Evolutionary conservation across 352 stramenopile species (phyloP).

Genomic region (Phytophthora melonis): DNA sequence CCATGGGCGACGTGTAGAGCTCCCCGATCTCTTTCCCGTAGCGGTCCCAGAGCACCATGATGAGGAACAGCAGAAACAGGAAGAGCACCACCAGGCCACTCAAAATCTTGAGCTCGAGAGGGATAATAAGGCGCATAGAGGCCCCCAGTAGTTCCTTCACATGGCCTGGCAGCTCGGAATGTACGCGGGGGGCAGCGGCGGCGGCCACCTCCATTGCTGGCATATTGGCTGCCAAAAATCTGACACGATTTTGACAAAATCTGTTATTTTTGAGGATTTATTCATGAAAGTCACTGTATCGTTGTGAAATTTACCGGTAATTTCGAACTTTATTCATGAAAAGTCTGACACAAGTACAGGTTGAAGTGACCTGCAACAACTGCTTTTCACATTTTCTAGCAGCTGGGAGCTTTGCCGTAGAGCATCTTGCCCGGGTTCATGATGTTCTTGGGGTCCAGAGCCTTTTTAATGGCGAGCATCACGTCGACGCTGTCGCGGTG

Average conservation of each 20-base stretch:
- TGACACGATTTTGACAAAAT: no score
- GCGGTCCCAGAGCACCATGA: conserved; percentile 83
- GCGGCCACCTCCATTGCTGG: no score
- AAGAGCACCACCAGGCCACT: conserved; percentile 70
- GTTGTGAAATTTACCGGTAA: no score
- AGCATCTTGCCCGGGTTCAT: conserved; percentile 98
- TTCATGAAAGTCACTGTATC: neutral
- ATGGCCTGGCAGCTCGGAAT: conserved; percentile 38
- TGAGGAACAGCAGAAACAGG: conserved; percentile 86
- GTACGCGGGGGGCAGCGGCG: conserved; percentile 5
- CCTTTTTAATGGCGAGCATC: conserved; percentile 95
- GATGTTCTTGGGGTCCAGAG: conserved; percentile 94
- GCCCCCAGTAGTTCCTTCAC: conserved; percentile 45
- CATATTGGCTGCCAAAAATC: no score
- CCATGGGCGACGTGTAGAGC: conserved; percentile 69
- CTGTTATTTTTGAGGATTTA: no score
- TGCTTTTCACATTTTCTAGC: neutral
- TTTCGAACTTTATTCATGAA: neutral
- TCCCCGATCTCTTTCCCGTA: conserved; percentile 87
- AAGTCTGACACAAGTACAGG: conserved; percentile 16
- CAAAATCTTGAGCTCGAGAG: conserved; percentile 78
- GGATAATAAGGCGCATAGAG: conserved; percentile 45
- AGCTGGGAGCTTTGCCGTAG: conserved; percentile 48
- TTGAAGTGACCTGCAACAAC: conserved; percentile 10
- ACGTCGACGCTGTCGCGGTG: conserved; percentile 91